phyloP scores from a whole-genome alignment of 306 rosid species.

The Corylus heterophylla region DNA sequence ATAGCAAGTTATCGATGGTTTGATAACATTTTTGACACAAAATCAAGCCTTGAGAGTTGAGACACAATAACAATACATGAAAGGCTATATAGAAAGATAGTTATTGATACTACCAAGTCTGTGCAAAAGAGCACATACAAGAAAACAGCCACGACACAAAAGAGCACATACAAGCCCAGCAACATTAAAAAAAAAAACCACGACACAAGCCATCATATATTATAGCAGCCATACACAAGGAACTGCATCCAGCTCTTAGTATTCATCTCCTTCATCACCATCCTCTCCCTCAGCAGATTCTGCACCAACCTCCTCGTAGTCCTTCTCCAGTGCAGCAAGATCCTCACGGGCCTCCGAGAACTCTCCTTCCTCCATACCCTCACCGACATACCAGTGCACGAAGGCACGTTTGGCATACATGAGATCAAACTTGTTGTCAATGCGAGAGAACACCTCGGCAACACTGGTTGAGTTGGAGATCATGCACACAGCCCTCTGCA shows the following conservation, averaged over 20 bases:
- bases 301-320: constrained; percentile 84
- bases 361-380: constrained; percentile 97
- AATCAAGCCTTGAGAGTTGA: too few species aligned
- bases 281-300: constrained; percentile 83
- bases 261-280: constrained; percentile 68
- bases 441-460: constrained; percentile 84
- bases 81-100: background rate
- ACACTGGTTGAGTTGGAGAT: constrained; percentile 89
- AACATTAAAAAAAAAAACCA: background rate
- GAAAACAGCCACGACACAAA: background rate
- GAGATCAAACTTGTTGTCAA: constrained; percentile 82
- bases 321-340: constrained; percentile 93
- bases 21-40: too few species aligned
- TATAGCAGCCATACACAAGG: background rate
- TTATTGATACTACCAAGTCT: background rate
- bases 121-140: background rate
- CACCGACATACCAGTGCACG: constrained; percentile 94
- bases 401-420: constrained; percentile 97
- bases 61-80: too few species aligned
- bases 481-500: constrained; percentile 94
- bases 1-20: too few species aligned
- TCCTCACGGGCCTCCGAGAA: constrained; percentile 96
- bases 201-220: background rate
- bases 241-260: constrained; percentile 18
- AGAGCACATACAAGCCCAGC: background rate